phyloP scores from a whole-genome alignment of 257 asterid species.

The Thymus quinquecostatus region DNA sequence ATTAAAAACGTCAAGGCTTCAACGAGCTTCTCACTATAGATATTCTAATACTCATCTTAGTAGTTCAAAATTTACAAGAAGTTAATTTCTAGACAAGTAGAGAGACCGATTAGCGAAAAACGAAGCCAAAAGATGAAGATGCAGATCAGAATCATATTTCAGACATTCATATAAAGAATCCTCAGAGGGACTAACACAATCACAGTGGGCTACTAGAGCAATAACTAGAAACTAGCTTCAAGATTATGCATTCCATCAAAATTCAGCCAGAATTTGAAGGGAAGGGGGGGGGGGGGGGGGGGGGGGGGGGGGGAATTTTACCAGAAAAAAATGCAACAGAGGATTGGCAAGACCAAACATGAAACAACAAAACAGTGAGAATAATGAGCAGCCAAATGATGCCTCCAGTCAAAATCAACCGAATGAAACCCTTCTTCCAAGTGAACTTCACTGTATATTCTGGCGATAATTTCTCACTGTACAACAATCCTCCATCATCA shows the following conservation, averaged over 20 bases:
- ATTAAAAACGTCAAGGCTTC: neutral
- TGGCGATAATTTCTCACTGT: constrained; percentile 49
- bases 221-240: neutral
- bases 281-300: too few species aligned
- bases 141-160: neutral
- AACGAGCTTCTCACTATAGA: neutral
- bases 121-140: neutral
- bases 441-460: constrained; percentile 45
- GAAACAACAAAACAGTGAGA: constrained; percentile 57
- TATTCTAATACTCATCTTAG: neutral
- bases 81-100: neutral
- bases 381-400: constrained; percentile 63
- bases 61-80: neutral
- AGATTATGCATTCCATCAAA: constrained; percentile 20
- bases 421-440: constrained; percentile 69
- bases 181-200: neutral
- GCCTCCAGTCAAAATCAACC: constrained; percentile 57
- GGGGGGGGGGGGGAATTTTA: neutral
- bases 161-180: neutral
- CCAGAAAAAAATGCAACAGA: constrained; percentile 59
- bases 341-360: constrained; percentile 69
- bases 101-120: neutral
- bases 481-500: constrained; percentile 42
- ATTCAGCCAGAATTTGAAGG: neutral
- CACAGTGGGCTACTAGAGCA: neutral